Base-by-base conservation (phyloP, 1,284 basidiomycete species). In the Somion occarium region DNA sequence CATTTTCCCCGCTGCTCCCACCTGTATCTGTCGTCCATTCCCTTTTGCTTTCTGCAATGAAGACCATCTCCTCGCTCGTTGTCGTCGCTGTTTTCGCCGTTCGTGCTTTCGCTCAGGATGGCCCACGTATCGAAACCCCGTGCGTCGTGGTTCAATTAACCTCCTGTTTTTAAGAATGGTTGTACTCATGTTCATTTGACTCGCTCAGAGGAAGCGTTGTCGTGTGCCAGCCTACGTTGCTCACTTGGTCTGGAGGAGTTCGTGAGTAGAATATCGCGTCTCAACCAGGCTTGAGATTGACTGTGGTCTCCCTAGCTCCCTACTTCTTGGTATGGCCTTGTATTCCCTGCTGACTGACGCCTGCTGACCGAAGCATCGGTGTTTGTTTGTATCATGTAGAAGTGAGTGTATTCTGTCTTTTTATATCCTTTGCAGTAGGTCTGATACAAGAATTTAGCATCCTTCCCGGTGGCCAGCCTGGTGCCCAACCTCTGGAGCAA, bases 51-150 rank as follows among this genome's bases (percentile, higher is more conserved):
- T 42, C 46, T 44, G 24, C 42, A 49, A 56, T 56, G 54, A 56
- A 58, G 54, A 25, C 39, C 49, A 56, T 55, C 53, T 41, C 58
- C 48, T 48, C 59, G 51, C 51, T 65, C 53, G 43, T 63, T 52
- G 42, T 61, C 38, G 50, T 52, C 49, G 63, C 61, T 41, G 54
- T 58, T 54, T 43, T 61, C 47, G 58, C 53, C 45, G 57, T 54
- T 19, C 53, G 52, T 47, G 62, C 55, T 49, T 30, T 52, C 47
- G 61, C 59, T 5, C 62, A 64, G 61, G 30, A 34, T 15, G 34
- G 46, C 24, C 52, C 62, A 52, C 51, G 38, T 48, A 59, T 68
- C 57, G 63, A 64, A 61, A 68, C 66, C 49, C 66, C 64, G 66
- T 68, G 53, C 52, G 66, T 58, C 0, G 11, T n/a, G n/a, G n/a